These are phyloP conservation scores for Aspergillus brunneoviolaceus DNA, from an alignment of 2,329 filamentous ascomycete genomes.

Conservation along the genomic window DNA sequence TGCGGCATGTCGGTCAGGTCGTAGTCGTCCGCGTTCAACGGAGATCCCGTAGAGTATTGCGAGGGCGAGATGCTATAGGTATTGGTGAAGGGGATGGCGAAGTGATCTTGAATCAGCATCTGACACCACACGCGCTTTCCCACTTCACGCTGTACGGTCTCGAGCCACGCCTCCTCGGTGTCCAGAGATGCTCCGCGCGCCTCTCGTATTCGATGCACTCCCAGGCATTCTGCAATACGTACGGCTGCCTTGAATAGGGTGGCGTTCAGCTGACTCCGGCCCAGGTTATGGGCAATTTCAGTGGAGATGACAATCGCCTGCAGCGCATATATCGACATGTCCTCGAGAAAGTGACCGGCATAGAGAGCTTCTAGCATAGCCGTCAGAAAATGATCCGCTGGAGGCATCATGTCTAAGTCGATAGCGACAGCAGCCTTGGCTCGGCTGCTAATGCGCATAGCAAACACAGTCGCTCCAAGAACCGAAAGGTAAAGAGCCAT, in stretches of 20 bases:
- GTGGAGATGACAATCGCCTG: constrained; percentile 42
- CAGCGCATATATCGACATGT: constrained; percentile 30
- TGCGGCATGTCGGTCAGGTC: constrained; percentile 24
- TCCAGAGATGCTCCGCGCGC: constrained; percentile 6
- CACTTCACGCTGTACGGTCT: constrained; percentile 32
- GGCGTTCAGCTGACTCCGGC: constrained; percentile 36
- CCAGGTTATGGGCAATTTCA: constrained; percentile 40
- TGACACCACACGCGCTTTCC: constrained; percentile 41
- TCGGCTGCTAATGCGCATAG: constrained; percentile 26
- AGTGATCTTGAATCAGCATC: constrained; percentile 40
- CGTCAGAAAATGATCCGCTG: constrained; percentile 28
- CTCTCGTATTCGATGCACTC: constrained; percentile 28
- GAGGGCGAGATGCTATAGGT: constrained; percentile 39
- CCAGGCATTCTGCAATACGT: constrained; percentile 36
- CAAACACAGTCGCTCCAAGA: constrained; percentile 25
- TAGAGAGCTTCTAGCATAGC: constrained; percentile 37
- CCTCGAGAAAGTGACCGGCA: constrained; percentile 34
- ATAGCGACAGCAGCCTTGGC: constrained; percentile 18
- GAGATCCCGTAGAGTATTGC: constrained; percentile 34
- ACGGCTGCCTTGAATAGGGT: constrained; percentile 38
- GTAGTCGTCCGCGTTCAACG: constrained; percentile 38
- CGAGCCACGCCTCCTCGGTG: constrained; percentile 25
- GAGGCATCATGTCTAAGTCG: constrained; percentile 24
- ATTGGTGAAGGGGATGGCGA: constrained; percentile 39
- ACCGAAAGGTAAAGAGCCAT: constrained; percentile 26